These are phyloP conservation scores for Malus hybrid DNA, from an alignment of 331 rosid species.

Conservation along the genomic window DNA sequence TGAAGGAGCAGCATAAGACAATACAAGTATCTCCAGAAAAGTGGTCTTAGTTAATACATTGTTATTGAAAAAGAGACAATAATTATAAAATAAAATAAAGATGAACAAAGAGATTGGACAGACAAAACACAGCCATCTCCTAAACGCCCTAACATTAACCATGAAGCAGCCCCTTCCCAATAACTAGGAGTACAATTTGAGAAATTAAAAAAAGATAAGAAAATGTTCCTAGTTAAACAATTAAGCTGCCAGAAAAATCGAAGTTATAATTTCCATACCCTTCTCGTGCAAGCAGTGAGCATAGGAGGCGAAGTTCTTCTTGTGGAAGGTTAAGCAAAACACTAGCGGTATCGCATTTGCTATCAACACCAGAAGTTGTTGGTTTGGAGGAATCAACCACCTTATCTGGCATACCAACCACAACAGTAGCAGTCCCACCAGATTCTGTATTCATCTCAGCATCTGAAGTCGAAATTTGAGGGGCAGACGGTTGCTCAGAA, in stretches of 20 bases:
- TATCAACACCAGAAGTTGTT: constrained; percentile 33
- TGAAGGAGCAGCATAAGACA: background rate
- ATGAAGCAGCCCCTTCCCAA: background rate
- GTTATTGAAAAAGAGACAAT: background rate
- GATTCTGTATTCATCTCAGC: constrained; percentile 58
- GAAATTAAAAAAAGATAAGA: background rate
- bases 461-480: constrained; percentile 50
- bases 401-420: constrained; percentile 34
- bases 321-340: constrained; percentile 73
- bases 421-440: constrained; percentile 41
- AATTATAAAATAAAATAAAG: background rate
- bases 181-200: background rate
- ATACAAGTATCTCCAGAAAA: background rate
- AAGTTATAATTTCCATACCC: constrained; percentile 47
- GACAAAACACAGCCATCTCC: too few species aligned
- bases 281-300: constrained; percentile 95
- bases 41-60: background rate
- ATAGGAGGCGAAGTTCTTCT: constrained; percentile 86
- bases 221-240: background rate
- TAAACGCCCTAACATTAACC: background rate
- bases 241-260: background rate
- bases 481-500: constrained; percentile 46
- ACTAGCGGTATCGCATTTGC: constrained; percentile 40
- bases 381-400: constrained; percentile 39
- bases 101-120: background rate